Evolutionary conservation across 164 flowering plant species (phyloP), one percentile per base, ranked within the genome.

Genomic region (Nelumbo lutea): DNA sequence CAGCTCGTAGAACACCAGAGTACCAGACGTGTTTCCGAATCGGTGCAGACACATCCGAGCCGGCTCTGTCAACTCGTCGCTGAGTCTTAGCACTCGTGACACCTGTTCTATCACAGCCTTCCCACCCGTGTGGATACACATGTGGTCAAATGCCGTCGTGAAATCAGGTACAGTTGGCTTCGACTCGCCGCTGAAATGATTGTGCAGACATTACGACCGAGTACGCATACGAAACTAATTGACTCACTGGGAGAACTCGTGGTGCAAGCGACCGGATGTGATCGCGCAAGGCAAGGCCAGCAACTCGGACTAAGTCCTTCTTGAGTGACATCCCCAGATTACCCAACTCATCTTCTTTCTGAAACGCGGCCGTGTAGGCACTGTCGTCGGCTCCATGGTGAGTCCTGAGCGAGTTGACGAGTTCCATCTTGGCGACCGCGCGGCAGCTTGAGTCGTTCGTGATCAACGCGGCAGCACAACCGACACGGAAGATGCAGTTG

Each of bases 31-130:
- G 48, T 46, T 46, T 6, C 48, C 48, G 48, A 46, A 46, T 46
- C 48, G 48, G 48, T 46, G 48, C 48, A 46, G 6, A 46, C 48
- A 46, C 83, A 4, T 72, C 75, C 0, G 79, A n/a, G n/a, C n/a
- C n/a, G n/a, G n/a, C n/a, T n/a, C n/a, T n/a, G n/a, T n/a, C n/a
- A n/a, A n/a, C n/a, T n/a, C n/a, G n/a, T n/a, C 81, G 41, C 67
- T 39, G 11, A 87, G 77, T 38, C 71, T 58, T 56, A 87, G 59
- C 38, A 81, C 80, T 62, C 78, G 62, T 14, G 68, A 81, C 39
- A 87, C 78, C 44, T 78, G 77, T 43, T 83, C 83, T 9, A 86
- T 86, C 72, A 87, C 89, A 0, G 91, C 88, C 48, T 46, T 46
- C 48, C 84, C 11, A n/a, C n/a, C n/a, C n/a, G n/a, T n/a, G n/a